These are phyloP conservation scores for Apiotrichum sp. DNA, from an alignment of 1,284 basidiomycete genomes.

Conservation along the genomic window DNA sequence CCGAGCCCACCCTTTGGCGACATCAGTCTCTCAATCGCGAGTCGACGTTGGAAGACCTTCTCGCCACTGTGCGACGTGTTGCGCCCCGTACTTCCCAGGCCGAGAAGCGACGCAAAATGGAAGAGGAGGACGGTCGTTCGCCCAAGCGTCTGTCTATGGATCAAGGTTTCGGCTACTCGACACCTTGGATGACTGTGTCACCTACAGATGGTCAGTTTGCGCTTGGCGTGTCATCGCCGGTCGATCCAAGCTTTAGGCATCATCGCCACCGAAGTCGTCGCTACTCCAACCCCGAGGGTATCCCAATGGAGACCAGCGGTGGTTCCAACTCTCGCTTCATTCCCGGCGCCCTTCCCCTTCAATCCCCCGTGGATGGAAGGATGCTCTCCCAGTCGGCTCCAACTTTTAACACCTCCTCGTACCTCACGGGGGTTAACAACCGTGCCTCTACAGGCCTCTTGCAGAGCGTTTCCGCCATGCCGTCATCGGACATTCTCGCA, in stretches of 20 bases:
- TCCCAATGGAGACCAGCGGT: neutral
- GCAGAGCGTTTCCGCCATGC: too few species aligned
- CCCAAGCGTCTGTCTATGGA: neutral
- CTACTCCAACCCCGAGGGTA: neutral
- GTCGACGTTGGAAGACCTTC: neutral
- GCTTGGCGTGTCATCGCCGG: neutral
- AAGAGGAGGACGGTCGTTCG: neutral
- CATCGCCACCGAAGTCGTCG: neutral
- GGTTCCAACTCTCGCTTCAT: neutral
- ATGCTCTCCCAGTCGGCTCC: neutral
- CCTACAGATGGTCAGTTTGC: neutral
- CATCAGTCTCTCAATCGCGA: neutral
- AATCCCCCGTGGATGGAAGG: neutral
- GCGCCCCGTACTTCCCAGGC: neutral
- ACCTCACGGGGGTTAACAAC: neutral
- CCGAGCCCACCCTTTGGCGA: slow-evolving; percentile 1
- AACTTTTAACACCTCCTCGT: neutral
- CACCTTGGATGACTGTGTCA: neutral
- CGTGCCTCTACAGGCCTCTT: too few species aligned
- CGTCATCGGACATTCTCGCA: neutral
- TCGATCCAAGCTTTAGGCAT: neutral
- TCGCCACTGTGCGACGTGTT: neutral
- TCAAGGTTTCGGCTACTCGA: neutral
- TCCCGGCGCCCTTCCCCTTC: neutral
- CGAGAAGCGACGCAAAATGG: neutral